A percentile compares a stretch with the other conserved stretches of the same genome.
phyloP scores from a whole-genome alignment of 1,284 basidiomycete species.

The Uromyces viciae-fabae region DNA sequence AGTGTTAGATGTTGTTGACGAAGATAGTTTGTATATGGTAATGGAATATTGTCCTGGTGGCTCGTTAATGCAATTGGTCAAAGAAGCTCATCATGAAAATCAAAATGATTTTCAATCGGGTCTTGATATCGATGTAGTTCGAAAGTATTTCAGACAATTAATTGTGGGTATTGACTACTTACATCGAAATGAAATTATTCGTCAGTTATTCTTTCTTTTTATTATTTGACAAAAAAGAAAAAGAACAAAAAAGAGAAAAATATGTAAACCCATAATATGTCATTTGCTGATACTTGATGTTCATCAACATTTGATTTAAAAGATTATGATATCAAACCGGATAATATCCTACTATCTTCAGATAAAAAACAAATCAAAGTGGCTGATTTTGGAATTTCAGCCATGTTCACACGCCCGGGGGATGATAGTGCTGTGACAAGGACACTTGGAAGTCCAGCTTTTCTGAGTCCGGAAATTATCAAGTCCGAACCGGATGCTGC shows the following conservation, averaged over 20 bases:
- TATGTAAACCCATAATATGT: no score
- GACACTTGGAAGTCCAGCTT: conserved; percentile 60
- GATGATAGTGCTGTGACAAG: conserved; percentile 57
- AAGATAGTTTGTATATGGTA: conserved; percentile 60
- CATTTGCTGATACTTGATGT: not conserved
- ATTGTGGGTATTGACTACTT: conserved; percentile 57
- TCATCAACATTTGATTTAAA: not conserved
- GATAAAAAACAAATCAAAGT: conserved; percentile 60
- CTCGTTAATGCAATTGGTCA: conserved; percentile 57
- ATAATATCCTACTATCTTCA: conserved; percentile 60
- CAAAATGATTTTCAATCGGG: conserved; percentile 50
- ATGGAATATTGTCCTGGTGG: conserved; percentile 60
- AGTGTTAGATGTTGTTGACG: conserved; percentile 60
- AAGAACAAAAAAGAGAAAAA: no score
- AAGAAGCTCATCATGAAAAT: conserved; percentile 50
- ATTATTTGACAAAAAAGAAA: no score
- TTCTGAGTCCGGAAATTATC: conserved; percentile 60
- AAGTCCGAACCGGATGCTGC: conserved; percentile 37
- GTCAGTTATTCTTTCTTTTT: conserved; percentile 46
- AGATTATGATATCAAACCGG: conserved; percentile 58
- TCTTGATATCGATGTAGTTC: conserved; percentile 53
- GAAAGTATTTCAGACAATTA: conserved; percentile 61
- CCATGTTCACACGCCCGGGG: conserved; percentile 58
- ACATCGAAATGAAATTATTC: conserved; percentile 60
- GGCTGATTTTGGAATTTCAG: conserved; percentile 62